Conservation (phyloP, 1,284 basidiomycete genomes). For the Flammula alnicola region DNA sequence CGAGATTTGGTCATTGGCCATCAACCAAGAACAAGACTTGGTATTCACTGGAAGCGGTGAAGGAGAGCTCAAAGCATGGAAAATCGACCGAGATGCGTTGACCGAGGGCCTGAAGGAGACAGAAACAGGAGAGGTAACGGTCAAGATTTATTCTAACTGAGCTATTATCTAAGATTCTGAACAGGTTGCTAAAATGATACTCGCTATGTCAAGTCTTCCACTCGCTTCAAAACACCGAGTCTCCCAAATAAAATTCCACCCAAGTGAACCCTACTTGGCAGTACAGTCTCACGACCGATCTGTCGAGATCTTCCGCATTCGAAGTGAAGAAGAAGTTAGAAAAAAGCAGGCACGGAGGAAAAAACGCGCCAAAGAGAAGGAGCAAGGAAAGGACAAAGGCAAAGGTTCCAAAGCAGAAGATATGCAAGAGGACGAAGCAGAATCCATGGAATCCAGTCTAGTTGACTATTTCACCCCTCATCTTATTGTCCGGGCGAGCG, state of each 20-base stretch:
- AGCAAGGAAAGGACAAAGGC: slow-evolving; percentile 48
- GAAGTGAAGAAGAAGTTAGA: slow-evolving; percentile 87
- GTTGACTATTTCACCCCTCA: slow-evolving; percentile 77
- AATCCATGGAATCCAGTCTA: slow-evolving; percentile 52
- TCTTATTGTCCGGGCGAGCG: slow-evolving; percentile 72
- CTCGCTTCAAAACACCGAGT: slow-evolving; percentile 84
- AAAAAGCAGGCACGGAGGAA: slow-evolving; percentile 76
- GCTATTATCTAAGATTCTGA: slow-evolving; percentile 1
- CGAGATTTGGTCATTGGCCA: slow-evolving; percentile 81
- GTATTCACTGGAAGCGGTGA: slow-evolving; percentile 92
- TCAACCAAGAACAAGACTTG: slow-evolving; percentile 62
- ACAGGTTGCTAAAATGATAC: slow-evolving; percentile 80
- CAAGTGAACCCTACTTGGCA: slow-evolving; percentile 75
- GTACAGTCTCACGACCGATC: slow-evolving; percentile 92
- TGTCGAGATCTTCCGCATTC: slow-evolving; percentile 88
- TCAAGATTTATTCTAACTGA: slow-evolving; percentile 6
- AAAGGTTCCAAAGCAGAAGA: slow-evolving; percentile 41
- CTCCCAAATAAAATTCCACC: slow-evolving; percentile 84
- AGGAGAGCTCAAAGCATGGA: slow-evolving; percentile 94
- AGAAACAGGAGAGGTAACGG: slow-evolving; percentile 72
- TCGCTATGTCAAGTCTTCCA: slow-evolving; percentile 73
- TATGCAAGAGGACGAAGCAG: slow-evolving; percentile 41
- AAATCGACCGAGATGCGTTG: slow-evolving; percentile 73
- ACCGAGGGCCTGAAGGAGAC: slow-evolving; percentile 69
- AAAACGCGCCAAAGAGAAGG: slow-evolving; percentile 75